Conservation (phyloP, 352 stramenopile genomes). For the Globisporangium middletonii region DNA sequence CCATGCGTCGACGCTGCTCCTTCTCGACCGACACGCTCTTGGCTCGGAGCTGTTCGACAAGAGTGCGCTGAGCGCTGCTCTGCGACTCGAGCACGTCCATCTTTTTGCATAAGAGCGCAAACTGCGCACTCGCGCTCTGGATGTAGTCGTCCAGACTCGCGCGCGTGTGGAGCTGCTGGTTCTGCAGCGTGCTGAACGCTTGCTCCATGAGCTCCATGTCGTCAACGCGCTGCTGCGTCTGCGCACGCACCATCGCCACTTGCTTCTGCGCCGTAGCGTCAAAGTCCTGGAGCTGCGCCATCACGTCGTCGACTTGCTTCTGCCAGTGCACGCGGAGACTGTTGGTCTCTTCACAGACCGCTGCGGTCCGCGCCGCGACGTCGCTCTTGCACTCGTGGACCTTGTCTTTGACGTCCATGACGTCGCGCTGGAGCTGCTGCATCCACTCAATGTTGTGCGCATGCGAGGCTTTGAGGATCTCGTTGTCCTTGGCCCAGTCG, state of each 20-base stretch:
- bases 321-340: slow-evolving; percentile 64
- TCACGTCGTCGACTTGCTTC: slow-evolving; percentile 61
- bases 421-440: slow-evolving; percentile 77
- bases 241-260: slow-evolving; percentile 26
- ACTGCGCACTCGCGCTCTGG: slow-evolving; percentile 30
- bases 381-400: slow-evolving; percentile 62
- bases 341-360: slow-evolving; percentile 59
- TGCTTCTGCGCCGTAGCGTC: slow-evolving; percentile 38
- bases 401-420: slow-evolving; percentile 75
- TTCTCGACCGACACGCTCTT: slow-evolving; percentile 56
- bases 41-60: slow-evolving; percentile 43
- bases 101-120: slow-evolving; percentile 44
- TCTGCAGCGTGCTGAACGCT: slow-evolving; percentile 54
- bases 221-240: slow-evolving; percentile 53
- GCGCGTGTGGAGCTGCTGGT: slow-evolving; percentile 53
- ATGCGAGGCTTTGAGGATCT: slow-evolving; percentile 81
- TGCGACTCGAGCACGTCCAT: slow-evolving; percentile 50
- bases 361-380: slow-evolving; percentile 41
- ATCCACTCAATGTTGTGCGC: slow-evolving; percentile 83
- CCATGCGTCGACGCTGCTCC: slow-evolving; percentile 64
- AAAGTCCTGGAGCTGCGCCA: slow-evolving; percentile 50
- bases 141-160: slow-evolving; percentile 49
- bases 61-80: slow-evolving; percentile 20
- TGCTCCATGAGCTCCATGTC: slow-evolving; percentile 76
- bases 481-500: slow-evolving; percentile 83